Evolutionary conservation across 2,329 filamentous ascomycete species (phyloP).

Genomic region (Xylariaceae sp.): DNA sequence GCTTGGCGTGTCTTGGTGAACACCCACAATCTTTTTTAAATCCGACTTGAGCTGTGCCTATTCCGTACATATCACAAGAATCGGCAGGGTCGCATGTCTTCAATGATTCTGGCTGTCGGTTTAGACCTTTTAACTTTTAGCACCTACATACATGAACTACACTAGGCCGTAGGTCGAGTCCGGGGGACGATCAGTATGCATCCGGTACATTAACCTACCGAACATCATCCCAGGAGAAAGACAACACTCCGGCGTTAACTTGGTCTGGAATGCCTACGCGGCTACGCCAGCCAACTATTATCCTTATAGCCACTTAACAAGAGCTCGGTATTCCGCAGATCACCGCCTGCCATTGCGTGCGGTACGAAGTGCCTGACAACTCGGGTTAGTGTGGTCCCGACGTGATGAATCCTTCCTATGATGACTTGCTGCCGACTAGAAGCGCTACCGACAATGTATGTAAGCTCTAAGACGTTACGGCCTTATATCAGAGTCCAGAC

Average conservation of each 20-base stretch:
- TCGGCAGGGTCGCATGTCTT: too few relatives aligned
- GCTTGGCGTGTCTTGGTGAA: neutral
- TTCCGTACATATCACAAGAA: too few relatives aligned
- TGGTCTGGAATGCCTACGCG: too few relatives aligned
- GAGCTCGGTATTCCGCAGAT: too few relatives aligned
- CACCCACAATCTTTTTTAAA: too few relatives aligned
- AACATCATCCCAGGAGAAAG: neutral
- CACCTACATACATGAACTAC: neutral
- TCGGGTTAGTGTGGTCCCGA: neutral
- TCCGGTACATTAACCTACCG: conserved; percentile 13
- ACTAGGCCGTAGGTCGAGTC: conserved; percentile 4
- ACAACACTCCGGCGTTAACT: neutral
- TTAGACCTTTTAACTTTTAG: neutral
- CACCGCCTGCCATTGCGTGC: too few relatives aligned
- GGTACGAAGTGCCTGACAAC: too few relatives aligned
- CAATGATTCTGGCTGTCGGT: neutral
- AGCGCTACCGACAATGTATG: neutral
- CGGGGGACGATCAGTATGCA: conserved; percentile 12
- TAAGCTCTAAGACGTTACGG: too few relatives aligned
- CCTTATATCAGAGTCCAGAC: neutral
- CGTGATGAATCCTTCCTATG: neutral
- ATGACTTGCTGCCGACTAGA: neutral
- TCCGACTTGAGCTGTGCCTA: too few relatives aligned
- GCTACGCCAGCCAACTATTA: neutral
- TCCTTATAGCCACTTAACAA: too few relatives aligned